These are phyloP conservation scores for Pseudohyphozyma bogoriensis DNA, from an alignment of 768 basidiomycete genomes.

Conservation along the genomic window DNA sequence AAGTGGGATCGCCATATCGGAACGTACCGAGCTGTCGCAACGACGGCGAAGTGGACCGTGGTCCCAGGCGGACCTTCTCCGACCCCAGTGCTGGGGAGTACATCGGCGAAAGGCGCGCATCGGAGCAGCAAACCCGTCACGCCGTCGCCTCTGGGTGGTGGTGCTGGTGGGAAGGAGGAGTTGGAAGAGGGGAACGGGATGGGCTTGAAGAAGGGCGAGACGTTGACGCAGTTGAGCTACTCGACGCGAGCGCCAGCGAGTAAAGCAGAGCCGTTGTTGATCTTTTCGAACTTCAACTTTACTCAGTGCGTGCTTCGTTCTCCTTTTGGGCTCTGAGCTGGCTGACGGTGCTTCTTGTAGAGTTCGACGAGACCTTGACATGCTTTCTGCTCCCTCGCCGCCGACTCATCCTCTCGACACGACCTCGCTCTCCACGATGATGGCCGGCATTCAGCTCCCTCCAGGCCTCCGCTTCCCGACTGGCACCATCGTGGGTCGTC, in stretches of 20 bases:
- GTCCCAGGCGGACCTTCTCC: not conserved
- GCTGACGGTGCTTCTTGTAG: not conserved
- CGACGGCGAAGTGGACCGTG: constrained; percentile 46
- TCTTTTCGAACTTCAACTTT: constrained; percentile 90
- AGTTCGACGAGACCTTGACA: constrained; percentile 86
- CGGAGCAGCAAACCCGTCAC: too few relatives aligned
- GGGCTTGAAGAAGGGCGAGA: not conserved
- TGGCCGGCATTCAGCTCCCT: constrained; percentile 67
- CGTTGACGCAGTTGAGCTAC: constrained; percentile 1
- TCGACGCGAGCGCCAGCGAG: constrained; percentile 33
- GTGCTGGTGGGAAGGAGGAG: too few relatives aligned
- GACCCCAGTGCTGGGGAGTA: too few relatives aligned
- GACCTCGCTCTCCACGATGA: constrained; percentile 65
- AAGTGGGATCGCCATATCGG: constrained; percentile 89
- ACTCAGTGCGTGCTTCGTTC: constrained; percentile 41
- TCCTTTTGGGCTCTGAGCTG: too few relatives aligned
- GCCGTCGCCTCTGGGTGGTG: too few relatives aligned
- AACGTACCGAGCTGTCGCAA: constrained; percentile 86
- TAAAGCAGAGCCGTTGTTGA: constrained; percentile 71
- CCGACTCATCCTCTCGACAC: constrained; percentile 66
- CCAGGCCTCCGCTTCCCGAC: constrained; percentile 94
- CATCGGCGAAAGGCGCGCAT: too few relatives aligned
- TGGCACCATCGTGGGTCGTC: constrained; percentile 78
- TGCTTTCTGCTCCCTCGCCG: constrained; percentile 49
- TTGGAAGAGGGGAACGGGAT: not conserved